Evolutionary conservation across 345 rosid genomes (phyloP), one percentile per base, ranked within the genome.

Genomic region (Ailanthus altissimus): DNA sequence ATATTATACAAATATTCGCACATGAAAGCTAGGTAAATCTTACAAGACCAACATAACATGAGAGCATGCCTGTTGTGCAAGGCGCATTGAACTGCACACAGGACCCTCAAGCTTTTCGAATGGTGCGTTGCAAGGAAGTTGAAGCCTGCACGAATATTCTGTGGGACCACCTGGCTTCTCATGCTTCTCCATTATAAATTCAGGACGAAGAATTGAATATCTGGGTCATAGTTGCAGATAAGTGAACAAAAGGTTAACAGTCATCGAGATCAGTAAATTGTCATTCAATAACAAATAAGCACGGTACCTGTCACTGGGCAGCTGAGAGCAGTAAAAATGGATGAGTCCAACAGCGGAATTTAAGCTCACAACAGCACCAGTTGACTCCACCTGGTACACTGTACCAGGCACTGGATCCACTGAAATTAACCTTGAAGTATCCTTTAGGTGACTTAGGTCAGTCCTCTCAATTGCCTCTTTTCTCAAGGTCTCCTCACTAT

Each of bases 81-180:
- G 91, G 72, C 97, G 97, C 93, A 92, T 90, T 79, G 99, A 93
- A 81, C 92, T 78, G 84, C 98, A 92, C 43, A 86, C 75, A 67
- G 98, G 94, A 81, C 99, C 99, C 87, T 92, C 99, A 58, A 93
- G 98, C 77, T 87, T 85, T 89, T 96, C 98, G 86, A 96, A 96
- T 63, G 98, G 97, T 60, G 97, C 99, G 80, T 96, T 96, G 75
- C 97, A 96, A 28, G 99, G 99, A 61, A 96, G 97, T 83, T 93
- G 98, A 81, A 96, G 97, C 89, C 86, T 90, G 89, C 99, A 96
- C 43, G 99, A 96, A 83, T 93, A 96, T 79, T 96, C 98, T 1
- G 89, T 83, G 68, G 92, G 91, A 74, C 99, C 90, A 43, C 93
- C 98, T 21, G 92, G 97, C 87, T 87, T 93, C 87, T 96, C 98